Evolutionary conservation across 495 filamentous ascomycete genomes (phyloP), one percentile per base, ranked within the genome.

Genomic region (Geopyxis carbonaria): DNA sequence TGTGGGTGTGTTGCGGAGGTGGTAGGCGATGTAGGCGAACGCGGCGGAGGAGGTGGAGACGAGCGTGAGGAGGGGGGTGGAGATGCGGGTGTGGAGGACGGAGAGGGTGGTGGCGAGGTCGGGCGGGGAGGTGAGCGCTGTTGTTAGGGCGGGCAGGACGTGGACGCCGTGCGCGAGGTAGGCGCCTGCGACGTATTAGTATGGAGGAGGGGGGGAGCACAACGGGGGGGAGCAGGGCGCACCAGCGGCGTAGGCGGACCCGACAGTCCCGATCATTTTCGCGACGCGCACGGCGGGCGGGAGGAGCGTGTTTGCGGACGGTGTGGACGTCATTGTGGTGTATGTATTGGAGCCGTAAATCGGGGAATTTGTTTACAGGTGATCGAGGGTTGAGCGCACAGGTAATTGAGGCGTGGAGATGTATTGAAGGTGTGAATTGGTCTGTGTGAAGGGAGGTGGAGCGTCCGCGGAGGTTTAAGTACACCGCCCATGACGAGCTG

Each of bases 281-380:
- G 53, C 51, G 18, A 56, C 41, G 18, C 51, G 44, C 23, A 55
- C 42, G 5, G 51, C 51, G 2, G 42, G 51, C 20, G 51, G 51
- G 34, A 55, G 51, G 19, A 56, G 40, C 5, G 52, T 55, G 21
- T 43, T 43, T 15, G 47, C 47, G 31, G 21, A 47, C 13, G 49
- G 42, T 24, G 44, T 39, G 1, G 45, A 48, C 14, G 49, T 43
- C 49, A 45, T 53, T 43, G 29, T 38, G 22, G 4, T 27, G 6
- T n/a, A n/a, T n/a, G 14, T 16, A 3, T 40, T 41, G 36, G n/a
- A 24, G n/a, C 31, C 5, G 11, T 39, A 27, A 22, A 18, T 39
- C 16, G 20, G 34, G 23, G 19, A 33, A 18, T 33, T 5, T 14
- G 13, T 33, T 33, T 6, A 18, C 19, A 14, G 19, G 31, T 33